These are phyloP conservation scores for Melanomma pulvis-pyrius DNA, from an alignment of 495 filamentous ascomycete genomes.

Conservation along the genomic window DNA sequence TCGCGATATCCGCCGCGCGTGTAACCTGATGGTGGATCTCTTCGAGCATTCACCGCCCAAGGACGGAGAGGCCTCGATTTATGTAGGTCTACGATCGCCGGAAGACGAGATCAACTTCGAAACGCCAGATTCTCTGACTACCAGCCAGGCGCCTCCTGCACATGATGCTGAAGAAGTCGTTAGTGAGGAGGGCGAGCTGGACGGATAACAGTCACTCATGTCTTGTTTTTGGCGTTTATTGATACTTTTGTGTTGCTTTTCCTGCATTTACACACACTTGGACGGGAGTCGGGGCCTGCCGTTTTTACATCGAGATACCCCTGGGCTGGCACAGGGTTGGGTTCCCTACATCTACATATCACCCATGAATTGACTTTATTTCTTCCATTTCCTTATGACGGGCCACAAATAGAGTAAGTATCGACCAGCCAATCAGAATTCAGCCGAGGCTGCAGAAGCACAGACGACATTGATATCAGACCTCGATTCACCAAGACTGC, in stretches of 20 bases:
- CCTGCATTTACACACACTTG: not conserved
- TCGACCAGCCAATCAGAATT: not conserved
- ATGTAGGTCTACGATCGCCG: conserved; percentile 42
- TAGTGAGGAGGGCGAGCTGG: conserved; percentile 29
- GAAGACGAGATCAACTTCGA: conserved; percentile 34
- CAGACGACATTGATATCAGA: not conserved
- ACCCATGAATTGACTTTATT: not conserved
- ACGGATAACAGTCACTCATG: conserved; percentile 6
- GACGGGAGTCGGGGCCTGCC: not conserved
- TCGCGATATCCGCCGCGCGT: conserved; percentile 64
- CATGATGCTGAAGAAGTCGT: conserved; percentile 8
- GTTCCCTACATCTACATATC: not conserved
- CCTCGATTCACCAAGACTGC: not conserved
- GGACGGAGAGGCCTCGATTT: conserved; percentile 42
- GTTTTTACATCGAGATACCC: not conserved
- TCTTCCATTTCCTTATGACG: not conserved
- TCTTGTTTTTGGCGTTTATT: not conserved
- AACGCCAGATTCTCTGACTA: conserved; percentile 8
- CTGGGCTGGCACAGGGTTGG: conserved; percentile 11
- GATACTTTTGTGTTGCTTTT: not conserved
- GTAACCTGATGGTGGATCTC: conserved; percentile 70
- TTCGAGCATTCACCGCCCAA: conserved; percentile 58
- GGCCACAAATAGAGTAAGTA: not conserved
- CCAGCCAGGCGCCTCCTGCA: not conserved
- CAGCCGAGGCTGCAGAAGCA: not conserved